phyloP scores from a whole-genome alignment of 2,329 filamentous ascomycete genomes.

The Alternaria dauci region DNA sequence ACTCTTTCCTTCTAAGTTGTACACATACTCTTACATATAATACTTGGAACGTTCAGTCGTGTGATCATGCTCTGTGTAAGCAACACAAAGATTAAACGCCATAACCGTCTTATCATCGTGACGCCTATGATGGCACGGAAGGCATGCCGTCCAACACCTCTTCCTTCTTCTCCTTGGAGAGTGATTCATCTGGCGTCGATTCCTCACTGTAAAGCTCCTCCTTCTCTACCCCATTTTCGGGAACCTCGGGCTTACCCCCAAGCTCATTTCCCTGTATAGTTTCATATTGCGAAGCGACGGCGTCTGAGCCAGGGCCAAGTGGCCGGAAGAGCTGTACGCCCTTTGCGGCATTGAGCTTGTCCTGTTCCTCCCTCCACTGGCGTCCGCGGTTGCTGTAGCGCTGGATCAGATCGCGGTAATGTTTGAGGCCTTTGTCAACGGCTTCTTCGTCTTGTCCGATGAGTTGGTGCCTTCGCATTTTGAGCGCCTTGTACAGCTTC shows the following conservation, averaged over 20 bases:
- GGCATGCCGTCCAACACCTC: constrained; percentile 12
- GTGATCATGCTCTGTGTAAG: not conserved
- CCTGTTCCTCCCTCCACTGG: constrained; percentile 64
- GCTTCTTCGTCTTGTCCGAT: constrained; percentile 52
- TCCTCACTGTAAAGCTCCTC: constrained; percentile 6
- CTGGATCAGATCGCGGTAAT: constrained; percentile 57
- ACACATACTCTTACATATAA: constrained; percentile 11
- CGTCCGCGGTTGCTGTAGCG: constrained; percentile 65
- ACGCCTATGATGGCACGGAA: constrained; percentile 6
- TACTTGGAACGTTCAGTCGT: not conserved
- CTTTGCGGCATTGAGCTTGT: constrained; percentile 59
- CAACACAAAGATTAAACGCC: not conserved
- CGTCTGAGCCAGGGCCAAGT: constrained; percentile 40
- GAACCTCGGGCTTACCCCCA: not conserved
- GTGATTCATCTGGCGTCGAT: not conserved
- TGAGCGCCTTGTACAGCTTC: constrained; percentile 52
- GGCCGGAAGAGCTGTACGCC: constrained; percentile 50
- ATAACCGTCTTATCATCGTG: not conserved
- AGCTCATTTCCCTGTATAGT: not conserved
- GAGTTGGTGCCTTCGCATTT: constrained; percentile 63
- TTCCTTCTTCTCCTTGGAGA: constrained; percentile 8
- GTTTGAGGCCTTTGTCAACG: constrained; percentile 48
- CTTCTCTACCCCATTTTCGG: not conserved
- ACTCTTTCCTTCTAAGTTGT: not conserved
- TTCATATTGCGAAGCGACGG: not conserved